These are phyloP conservation scores for Teunomyces tritomae DNA, from an alignment of 805 yeast species.

Conservation along the genomic window DNA sequence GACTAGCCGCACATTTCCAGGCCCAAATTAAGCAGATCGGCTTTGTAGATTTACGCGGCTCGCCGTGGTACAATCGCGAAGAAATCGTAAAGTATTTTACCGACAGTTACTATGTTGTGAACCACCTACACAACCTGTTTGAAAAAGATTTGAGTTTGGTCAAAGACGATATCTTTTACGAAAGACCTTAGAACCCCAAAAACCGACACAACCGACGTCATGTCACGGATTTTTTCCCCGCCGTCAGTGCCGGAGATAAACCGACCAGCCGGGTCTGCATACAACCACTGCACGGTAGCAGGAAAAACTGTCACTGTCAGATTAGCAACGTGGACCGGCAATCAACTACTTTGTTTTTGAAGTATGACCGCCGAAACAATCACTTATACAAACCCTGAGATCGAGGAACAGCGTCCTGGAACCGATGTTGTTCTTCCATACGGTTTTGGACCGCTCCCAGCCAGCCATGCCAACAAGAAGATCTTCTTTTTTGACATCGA, in stretches of 20 bases:
- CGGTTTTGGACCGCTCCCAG: conserved; percentile 36
- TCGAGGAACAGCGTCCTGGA: conserved; percentile 12
- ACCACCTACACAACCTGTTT: conserved; percentile 17
- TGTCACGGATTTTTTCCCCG: no score
- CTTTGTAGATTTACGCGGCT: conserved; percentile 7
- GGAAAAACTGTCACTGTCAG: neutral
- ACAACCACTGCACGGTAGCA: no score
- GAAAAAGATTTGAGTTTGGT: conserved; percentile 19
- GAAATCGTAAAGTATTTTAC: conserved; percentile 21
- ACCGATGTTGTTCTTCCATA: conserved; percentile 22
- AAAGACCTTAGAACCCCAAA: neutral
- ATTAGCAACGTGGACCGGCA: neutral
- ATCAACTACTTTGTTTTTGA: neutral
- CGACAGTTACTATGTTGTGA: conserved; percentile 22
- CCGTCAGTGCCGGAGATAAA: no score
- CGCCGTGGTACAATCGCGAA: conserved; percentile 13
- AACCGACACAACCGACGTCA: no score
- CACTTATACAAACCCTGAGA: conserved; percentile 25
- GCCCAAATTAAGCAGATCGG: conserved; percentile 18
- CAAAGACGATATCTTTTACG: conserved; percentile 23
- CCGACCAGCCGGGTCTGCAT: no score
- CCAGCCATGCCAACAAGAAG: conserved; percentile 20
- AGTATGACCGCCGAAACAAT: conserved; percentile 11
- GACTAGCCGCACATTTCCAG: conserved; percentile 17
- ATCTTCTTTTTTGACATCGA: conserved; percentile 89